phyloP scores from a whole-genome alignment of 2,329 filamentous ascomycete genomes.

The Mycosphaerella arachidis region DNA sequence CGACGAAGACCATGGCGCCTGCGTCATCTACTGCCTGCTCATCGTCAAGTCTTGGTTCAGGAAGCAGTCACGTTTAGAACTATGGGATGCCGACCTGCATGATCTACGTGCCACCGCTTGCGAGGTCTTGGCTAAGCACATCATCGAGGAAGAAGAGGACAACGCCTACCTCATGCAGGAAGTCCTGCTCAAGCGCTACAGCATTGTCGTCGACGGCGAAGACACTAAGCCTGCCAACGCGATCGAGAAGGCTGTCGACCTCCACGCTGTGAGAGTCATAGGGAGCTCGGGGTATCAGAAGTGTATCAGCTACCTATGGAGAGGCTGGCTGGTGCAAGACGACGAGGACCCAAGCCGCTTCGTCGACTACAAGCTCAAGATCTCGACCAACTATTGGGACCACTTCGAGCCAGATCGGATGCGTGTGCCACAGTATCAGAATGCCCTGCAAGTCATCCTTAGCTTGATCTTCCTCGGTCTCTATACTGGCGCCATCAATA shows the following conservation, averaged over 20 bases:
- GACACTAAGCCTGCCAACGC: slow-evolving; percentile 76
- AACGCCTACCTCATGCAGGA: slow-evolving; percentile 72
- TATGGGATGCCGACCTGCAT: slow-evolving; percentile 90
- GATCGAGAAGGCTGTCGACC: slow-evolving; percentile 86
- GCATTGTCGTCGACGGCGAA: slow-evolving; percentile 67
- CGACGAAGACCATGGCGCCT: slow-evolving; percentile 60
- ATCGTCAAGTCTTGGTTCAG: slow-evolving; percentile 73
- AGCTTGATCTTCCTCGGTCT: slow-evolving; percentile 77
- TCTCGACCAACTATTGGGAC: slow-evolving; percentile 68
- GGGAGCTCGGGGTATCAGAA: slow-evolving; percentile 93
- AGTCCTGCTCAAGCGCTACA: slow-evolving; percentile 82
- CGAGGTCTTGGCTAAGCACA: slow-evolving; percentile 82
- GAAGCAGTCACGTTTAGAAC: slow-evolving; percentile 70
- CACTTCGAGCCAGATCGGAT: slow-evolving; percentile 95
- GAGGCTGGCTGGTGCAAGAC: slow-evolving; percentile 94
- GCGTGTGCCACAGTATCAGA: slow-evolving; percentile 88
- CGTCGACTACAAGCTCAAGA: slow-evolving; percentile 78
- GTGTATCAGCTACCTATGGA: slow-evolving; percentile 89
- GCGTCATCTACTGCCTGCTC: slow-evolving; percentile 79
- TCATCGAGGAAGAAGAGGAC: slow-evolving; percentile 82
- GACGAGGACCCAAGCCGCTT: slow-evolving; percentile 87
- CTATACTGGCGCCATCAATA: slow-evolving; percentile 89
- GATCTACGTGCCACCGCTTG: slow-evolving; percentile 74
- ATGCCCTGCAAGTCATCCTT: slow-evolving; percentile 78
- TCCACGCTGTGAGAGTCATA: slow-evolving; percentile 84